Evolutionary conservation across 2,329 filamentous ascomycete genomes (phyloP).

Genomic region (Ceratocystis smalleyi): DNA sequence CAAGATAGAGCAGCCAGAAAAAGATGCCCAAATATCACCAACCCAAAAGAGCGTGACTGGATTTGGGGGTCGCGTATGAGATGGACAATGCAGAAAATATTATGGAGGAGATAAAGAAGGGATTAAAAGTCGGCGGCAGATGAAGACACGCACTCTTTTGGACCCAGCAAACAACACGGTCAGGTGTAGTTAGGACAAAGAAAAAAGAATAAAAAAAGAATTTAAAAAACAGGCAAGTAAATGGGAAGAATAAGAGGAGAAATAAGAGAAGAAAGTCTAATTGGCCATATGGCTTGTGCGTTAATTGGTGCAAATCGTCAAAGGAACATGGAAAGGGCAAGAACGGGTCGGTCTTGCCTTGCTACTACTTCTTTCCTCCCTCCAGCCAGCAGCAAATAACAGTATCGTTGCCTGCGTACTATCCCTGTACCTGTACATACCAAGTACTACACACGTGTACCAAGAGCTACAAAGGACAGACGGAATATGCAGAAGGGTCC

Average conservation of each 20-base stretch:
- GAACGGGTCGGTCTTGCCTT: neutral
- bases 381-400: neutral
- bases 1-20: neutral
- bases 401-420: neutral
- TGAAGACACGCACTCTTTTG: conserved; percentile 1
- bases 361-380: neutral
- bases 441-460: neutral
- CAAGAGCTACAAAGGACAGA: neutral
- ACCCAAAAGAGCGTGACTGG: neutral
- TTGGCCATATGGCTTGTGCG: neutral
- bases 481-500: neutral
- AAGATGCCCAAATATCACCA: conserved; percentile 3
- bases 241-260: neutral
- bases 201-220: too few relatives aligned
- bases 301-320: conserved; percentile 3
- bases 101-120: neutral
- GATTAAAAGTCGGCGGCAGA: neutral
- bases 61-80: neutral
- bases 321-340: neutral
- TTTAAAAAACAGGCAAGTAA: neutral
- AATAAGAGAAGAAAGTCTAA: neutral
- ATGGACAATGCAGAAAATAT: neutral
- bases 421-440: conserved; percentile 2
- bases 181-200: neutral
- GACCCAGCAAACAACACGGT: neutral